Percentiles rank a stretch among this genome's conserved stretches.
Conservation (phyloP, 164 flowering plant genomes). For the Hamamelis virginiana region DNA sequence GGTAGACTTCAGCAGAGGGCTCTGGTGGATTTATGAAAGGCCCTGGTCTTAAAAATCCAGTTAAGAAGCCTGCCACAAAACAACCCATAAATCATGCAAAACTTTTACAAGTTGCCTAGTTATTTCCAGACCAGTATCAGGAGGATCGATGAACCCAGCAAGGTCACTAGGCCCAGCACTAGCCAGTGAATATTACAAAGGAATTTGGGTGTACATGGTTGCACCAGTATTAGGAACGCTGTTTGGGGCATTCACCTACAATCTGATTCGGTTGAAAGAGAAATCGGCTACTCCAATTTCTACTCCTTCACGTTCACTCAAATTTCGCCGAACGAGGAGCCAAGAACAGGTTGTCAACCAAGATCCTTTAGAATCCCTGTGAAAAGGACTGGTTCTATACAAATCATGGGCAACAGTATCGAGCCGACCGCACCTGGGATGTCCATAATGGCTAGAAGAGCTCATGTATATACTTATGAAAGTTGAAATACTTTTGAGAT, state of each 20-base stretch:
- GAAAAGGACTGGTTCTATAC: not conserved
- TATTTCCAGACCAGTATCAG: slow-evolving; percentile 66
- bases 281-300: slow-evolving; percentile 28
- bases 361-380: slow-evolving; percentile 17
- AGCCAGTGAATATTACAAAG: slow-evolving; percentile 56
- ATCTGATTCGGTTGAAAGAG: slow-evolving; percentile 42
- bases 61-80: not conserved
- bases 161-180: slow-evolving; percentile 82
- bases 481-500: too few species aligned
- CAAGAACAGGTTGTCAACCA: slow-evolving; percentile 5
- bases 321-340: slow-evolving; percentile 37
- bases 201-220: slow-evolving; percentile 68
- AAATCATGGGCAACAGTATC: too few species aligned
- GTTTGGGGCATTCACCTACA: slow-evolving; percentile 67
- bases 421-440: too few species aligned
- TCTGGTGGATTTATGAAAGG: too few species aligned
- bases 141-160: slow-evolving; percentile 94
- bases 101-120: slow-evolving; percentile 2
- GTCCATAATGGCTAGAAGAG: too few species aligned
- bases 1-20: too few species aligned
- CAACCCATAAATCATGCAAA: not conserved
- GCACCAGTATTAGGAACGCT: slow-evolving; percentile 71
- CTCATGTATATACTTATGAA: too few species aligned
- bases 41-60: not conserved
- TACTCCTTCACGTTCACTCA: slow-evolving; percentile 37